Evolutionary conservation across 1,139 yeast genomes (phyloP).

Genomic region (Geotrichum klebahnii): DNA sequence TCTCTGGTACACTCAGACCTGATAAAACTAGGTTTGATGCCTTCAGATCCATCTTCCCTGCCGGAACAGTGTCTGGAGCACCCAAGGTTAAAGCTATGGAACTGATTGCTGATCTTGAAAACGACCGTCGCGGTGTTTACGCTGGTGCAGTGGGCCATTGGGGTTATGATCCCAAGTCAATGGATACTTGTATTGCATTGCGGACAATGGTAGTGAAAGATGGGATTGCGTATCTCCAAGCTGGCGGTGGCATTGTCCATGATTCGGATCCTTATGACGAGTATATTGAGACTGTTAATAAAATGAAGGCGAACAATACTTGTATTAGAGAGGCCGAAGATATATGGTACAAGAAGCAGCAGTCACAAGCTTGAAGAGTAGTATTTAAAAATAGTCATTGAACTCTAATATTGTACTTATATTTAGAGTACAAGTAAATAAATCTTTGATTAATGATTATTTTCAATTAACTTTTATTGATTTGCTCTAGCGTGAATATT

Average conservation of each 20-base stretch:
- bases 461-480: too few relatives aligned
- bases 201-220: conserved; percentile 95
- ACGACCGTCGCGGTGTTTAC: conserved; percentile 90
- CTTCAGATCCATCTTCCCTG: conserved; percentile 94
- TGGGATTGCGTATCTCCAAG: conserved; percentile 87
- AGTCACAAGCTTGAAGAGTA: background rate
- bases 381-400: too few relatives aligned
- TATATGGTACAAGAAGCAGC: conserved; percentile 52
- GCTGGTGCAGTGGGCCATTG: conserved; percentile 99
- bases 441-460: too few relatives aligned
- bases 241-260: conserved; percentile 96
- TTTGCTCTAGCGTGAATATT: too few relatives aligned
- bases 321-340: conserved; percentile 88
- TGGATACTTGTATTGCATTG: conserved; percentile 96
- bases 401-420: background rate
- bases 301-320: conserved; percentile 88
- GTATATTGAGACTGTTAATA: conserved; percentile 92
- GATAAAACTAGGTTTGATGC: conserved; percentile 93
- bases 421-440: too few relatives aligned
- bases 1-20: conserved; percentile 78
- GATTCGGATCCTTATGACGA: conserved; percentile 96
- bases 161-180: conserved; percentile 87
- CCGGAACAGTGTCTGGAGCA: conserved; percentile 97
- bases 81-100: conserved; percentile 98
- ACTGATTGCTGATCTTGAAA: conserved; percentile 79